Evolutionary conservation across 768 basidiomycete genomes (phyloP).

Genomic region (Tulasnella sp.): DNA sequence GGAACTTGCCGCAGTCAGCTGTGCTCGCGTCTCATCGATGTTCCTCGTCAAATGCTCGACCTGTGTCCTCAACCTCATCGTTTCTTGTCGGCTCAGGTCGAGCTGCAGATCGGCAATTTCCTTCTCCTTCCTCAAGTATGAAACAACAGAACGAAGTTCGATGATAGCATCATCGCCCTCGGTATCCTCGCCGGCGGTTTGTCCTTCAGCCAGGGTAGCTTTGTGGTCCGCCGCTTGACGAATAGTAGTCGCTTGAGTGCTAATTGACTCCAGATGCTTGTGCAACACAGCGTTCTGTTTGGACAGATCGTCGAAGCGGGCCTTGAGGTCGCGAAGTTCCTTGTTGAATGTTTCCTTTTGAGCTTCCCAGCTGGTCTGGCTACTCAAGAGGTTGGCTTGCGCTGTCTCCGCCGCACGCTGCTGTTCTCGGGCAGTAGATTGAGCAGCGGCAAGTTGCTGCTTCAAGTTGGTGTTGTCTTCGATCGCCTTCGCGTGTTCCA

Average conservation of each 20-base stretch:
- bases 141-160: slow-evolving; percentile 64
- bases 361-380: slow-evolving; percentile 67
- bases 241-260: slow-evolving; percentile 70
- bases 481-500: slow-evolving; percentile 76
- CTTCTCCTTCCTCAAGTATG: slow-evolving; percentile 79
- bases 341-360: slow-evolving; percentile 68
- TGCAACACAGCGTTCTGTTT: slow-evolving; percentile 68
- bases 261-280: slow-evolving; percentile 74
- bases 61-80: slow-evolving; percentile 55
- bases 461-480: slow-evolving; percentile 54
- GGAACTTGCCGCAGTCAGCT: slow-evolving; percentile 52
- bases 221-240: slow-evolving; percentile 20
- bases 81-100: slow-evolving; percentile 70
- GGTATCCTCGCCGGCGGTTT: slow-evolving; percentile 34
- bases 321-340: slow-evolving; percentile 58
- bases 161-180: slow-evolving; percentile 38
- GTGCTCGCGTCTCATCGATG: slow-evolving; percentile 55
- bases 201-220: slow-evolving; percentile 30
- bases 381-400: slow-evolving; percentile 52
- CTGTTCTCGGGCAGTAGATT: slow-evolving; percentile 45
- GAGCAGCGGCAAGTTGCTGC: slow-evolving; percentile 43
- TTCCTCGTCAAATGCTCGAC: slow-evolving; percentile 58
- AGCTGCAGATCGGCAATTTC: slow-evolving; percentile 83
- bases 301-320: slow-evolving; percentile 60
- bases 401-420: slow-evolving; percentile 58